These are phyloP conservation scores for Guillardia theta DNA, from an alignment of 78 protist species.

Conservation along the genomic window DNA sequence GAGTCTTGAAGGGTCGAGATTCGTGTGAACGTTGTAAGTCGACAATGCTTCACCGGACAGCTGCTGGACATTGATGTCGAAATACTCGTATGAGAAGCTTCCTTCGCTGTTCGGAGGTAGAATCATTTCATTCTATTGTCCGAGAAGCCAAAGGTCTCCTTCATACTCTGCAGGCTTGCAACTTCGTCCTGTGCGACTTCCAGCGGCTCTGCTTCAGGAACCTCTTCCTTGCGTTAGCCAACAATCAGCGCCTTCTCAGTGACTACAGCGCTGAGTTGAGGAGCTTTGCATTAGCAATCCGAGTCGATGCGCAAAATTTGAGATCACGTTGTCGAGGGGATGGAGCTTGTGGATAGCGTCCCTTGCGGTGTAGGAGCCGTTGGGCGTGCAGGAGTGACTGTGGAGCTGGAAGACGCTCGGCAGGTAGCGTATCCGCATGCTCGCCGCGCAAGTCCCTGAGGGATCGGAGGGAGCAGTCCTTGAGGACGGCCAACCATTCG, in stretches of 20 bases:
- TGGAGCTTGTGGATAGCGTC: background rate
- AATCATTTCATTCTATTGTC: no score
- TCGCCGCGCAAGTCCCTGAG: background rate
- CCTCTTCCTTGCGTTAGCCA: no score
- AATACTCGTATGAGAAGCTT: no score
- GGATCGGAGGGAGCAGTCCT: background rate
- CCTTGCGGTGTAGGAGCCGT: background rate
- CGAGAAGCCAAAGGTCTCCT: no score
- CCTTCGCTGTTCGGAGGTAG: no score
- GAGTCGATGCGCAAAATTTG: background rate
- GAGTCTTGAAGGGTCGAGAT: no score
- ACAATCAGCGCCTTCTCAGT: background rate
- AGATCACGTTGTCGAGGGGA: background rate
- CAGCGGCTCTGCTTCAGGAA: no score
- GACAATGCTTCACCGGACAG: no score
- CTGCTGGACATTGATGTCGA: no score
- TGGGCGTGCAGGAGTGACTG: background rate
- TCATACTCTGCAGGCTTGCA: no score
- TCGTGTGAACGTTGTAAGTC: no score
- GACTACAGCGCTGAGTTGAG: background rate
- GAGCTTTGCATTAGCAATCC: background rate
- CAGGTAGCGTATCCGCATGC: background rate
- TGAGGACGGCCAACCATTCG: background rate
- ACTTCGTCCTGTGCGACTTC: no score
- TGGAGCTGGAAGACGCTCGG: background rate